Conservation (phyloP, 805 yeast genomes). For the Ogataea angusta region DNA sequence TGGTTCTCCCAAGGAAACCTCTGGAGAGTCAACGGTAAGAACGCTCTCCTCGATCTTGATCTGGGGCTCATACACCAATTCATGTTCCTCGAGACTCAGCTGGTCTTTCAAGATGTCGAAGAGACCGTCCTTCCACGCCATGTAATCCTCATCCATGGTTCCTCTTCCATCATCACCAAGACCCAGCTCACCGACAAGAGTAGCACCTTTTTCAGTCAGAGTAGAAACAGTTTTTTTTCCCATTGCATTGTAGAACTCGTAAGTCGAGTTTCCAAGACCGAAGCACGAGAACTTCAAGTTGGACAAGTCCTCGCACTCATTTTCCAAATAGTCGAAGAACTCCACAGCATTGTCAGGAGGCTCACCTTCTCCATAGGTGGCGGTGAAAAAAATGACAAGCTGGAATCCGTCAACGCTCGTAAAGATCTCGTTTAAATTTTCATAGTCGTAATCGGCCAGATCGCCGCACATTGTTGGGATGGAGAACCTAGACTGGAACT, state of each 20-base stretch:
- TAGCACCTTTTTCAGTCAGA: constrained; percentile 64
- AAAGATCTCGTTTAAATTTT: constrained; percentile 63
- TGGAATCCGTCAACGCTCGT: constrained; percentile 54
- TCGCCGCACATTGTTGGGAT: constrained; percentile 83
- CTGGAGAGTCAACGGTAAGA: constrained; percentile 28
- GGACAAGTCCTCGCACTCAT: constrained; percentile 52
- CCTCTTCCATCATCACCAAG: constrained; percentile 96
- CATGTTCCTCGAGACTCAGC: constrained; percentile 74
- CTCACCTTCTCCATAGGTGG: constrained; percentile 98
- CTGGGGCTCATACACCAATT: constrained; percentile 73
- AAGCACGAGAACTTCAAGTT: constrained; percentile 70
- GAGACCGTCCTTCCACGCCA: constrained; percentile 85
- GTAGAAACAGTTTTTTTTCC: constrained; percentile 58
- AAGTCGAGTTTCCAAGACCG: constrained; percentile 93
- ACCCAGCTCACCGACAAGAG: constrained; percentile 71
- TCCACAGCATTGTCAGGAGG: constrained; percentile 92
- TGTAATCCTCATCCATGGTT: constrained; percentile 90
- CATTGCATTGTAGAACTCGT: constrained; percentile 85
- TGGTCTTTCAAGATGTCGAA: constrained; percentile 62
- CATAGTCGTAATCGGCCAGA: constrained; percentile 83
- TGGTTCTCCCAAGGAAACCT: constrained; percentile 83
- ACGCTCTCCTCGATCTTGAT: constrained; percentile 41
- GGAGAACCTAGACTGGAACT: constrained; percentile 76
- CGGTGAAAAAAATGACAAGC: constrained; percentile 61
- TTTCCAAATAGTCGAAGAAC: constrained; percentile 67